phyloP scores from a whole-genome alignment of 2,329 filamentous ascomycete species.

The Huntiella bhutanensis region DNA sequence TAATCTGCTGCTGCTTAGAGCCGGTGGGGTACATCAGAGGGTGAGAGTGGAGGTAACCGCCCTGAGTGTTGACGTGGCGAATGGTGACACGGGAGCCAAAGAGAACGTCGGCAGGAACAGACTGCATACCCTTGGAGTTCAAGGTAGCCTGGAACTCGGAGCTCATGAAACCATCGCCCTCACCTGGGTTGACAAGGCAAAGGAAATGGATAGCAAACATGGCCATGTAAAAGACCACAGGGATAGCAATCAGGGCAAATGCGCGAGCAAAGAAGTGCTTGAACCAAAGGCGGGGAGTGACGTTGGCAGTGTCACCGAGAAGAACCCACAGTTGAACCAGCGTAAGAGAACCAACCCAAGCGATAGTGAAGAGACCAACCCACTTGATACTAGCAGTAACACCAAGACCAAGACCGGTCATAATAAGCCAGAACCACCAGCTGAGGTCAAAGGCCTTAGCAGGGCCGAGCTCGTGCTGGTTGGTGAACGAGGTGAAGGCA shows the following conservation, averaged over 20 bases:
- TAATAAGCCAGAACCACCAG: conserved; percentile 96
- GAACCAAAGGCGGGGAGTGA: conserved; percentile 68
- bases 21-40: conserved; percentile 93
- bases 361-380: conserved; percentile 97
- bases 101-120: conserved; percentile 79
- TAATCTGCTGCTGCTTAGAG: conserved; percentile 97
- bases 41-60: conserved; percentile 93
- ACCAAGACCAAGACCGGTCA: conserved; percentile 73
- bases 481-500: conserved; percentile 81
- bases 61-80: conserved; percentile 92
- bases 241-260: conserved; percentile 84
- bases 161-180: conserved; percentile 98
- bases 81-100: conserved; percentile 73
- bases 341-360: conserved; percentile 88
- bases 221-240: conserved; percentile 74
- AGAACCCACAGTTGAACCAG: conserved; percentile 87
- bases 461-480: conserved; percentile 88
- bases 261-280: conserved; percentile 86
- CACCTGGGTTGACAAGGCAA: conserved; percentile 82
- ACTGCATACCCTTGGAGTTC: conserved; percentile 91
- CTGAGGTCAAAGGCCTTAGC: conserved; percentile 67
- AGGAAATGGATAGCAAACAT: conserved; percentile 97
- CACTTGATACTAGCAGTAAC: conserved; percentile 93
- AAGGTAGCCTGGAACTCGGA: conserved; percentile 96
- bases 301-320: conserved; percentile 71